Base-by-base conservation (phyloP, 164 flowering plant genomes). In the Protea cynaroides region DNA sequence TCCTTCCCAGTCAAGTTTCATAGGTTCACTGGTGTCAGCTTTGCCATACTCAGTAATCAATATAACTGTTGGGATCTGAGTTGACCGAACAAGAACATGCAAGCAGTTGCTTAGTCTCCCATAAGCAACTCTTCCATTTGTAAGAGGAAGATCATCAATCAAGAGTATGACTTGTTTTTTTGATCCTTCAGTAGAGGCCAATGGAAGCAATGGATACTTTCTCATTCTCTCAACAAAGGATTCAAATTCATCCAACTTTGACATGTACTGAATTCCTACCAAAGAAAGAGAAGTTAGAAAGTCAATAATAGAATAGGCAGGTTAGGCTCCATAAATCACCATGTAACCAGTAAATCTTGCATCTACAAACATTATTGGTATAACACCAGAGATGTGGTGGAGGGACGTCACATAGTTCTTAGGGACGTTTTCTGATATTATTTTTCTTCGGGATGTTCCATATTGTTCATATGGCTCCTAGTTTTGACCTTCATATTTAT, bases 241-340 rank as follows among this genome's bases (percentile, higher is more conserved):
- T 71, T 86, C 89, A 74, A 94, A 91, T 69, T 91, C 96, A 57
- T 94, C 96, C 84, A 94, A 66, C 83, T 94, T 94, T 23, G 97
- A 94, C 65, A 73, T 82, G 80, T 94, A 94, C 9, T 65, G 72
- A 47, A 79, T 61, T 58, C 93, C 99, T 92, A 69, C 44, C 17
- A 69, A 54, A 70, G 15, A 40, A 25, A 24, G 11, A 54, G 36
- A 23, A 59, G 58, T 29, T 55, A 62, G 7, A 55, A 25, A 54
- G 38, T 51, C 19, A 53, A 63, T 38, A 71, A 68, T 8, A 40
- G 1, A 8, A 29, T 29, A 29, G 34, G 34, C 34, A 29, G 34
- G 34, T 29, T 29, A 29, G 34, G 34, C 34, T 5, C 34, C 2
- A 8, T 40, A 40, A 40, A 40, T 10, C 46, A 40, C 14, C 10